Conservation (phyloP, 306 rosid genomes). For the Acmispon strigosus region DNA sequence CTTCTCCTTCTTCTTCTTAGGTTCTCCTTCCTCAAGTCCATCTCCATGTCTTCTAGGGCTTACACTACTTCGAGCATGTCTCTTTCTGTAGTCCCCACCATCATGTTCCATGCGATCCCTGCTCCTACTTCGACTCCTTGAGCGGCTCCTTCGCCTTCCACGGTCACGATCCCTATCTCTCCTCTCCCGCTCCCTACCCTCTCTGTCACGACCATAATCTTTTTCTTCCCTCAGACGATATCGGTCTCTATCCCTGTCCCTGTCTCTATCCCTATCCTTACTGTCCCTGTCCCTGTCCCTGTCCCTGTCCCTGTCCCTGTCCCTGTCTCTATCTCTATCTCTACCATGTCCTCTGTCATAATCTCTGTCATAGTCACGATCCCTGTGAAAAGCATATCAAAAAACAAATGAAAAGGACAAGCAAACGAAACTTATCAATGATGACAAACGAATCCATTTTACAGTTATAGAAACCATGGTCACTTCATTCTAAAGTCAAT, state of each 20-base stretch:
- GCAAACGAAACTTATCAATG: not conserved
- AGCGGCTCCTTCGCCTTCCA: constrained; percentile 79
- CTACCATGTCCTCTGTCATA: constrained; percentile 59
- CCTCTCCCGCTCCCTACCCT: constrained; percentile 88
- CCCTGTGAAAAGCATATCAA: constrained; percentile 44
- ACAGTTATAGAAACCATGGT: not conserved
- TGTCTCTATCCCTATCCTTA: constrained; percentile 27
- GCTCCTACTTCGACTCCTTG: constrained; percentile 89
- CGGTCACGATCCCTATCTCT: constrained; percentile 91
- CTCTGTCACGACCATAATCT: constrained; percentile 64
- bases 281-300: too few species aligned
- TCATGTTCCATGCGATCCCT: constrained; percentile 70
- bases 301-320: too few species aligned
- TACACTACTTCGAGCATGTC: constrained; percentile 53
- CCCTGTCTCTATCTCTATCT: constrained; percentile 60
- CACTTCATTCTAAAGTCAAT: not conserved
- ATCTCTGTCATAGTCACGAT: constrained; percentile 83
- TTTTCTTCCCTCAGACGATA: constrained; percentile 56
- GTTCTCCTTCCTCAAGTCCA: constrained; percentile 62
- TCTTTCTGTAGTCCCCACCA: constrained; percentile 64
- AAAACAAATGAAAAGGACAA: not conserved
- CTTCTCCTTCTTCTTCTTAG: constrained; percentile 73
- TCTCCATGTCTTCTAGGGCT: constrained; percentile 81
- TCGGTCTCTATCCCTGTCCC: constrained; percentile 66
- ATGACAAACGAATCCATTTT: not conserved